Evolutionary conservation across 228 moss, liverwort and hornwort genomes (phyloP).

Genomic region (Sphagnum magellanicum): DNA sequence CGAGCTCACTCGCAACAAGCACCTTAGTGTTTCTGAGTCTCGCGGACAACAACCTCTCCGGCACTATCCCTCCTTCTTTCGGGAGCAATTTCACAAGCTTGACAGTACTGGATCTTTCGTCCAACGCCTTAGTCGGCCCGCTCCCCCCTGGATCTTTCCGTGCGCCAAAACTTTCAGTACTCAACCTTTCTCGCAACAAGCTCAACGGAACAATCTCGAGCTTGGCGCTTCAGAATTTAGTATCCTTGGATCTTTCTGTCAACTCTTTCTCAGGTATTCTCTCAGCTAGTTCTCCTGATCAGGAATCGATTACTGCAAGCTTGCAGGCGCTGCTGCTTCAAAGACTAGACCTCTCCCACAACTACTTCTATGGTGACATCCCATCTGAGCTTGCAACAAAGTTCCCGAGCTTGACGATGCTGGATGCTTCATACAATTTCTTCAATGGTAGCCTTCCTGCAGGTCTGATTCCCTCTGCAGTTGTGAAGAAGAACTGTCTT

Average conservation of each 20-base stretch:
- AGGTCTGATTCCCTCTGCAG: constrained; percentile 34
- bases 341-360: constrained; percentile 45
- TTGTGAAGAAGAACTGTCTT: constrained; percentile 74
- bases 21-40: constrained; percentile 39
- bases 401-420: constrained; percentile 19
- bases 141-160: constrained; percentile 53
- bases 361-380: constrained; percentile 56
- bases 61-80: constrained; percentile 46
- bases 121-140: constrained; percentile 45
- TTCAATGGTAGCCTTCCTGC: constrained; percentile 66
- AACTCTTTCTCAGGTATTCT: constrained; percentile 53
- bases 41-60: constrained; percentile 40
- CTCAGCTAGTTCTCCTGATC: neutral
- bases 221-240: constrained; percentile 43
- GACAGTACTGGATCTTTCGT: constrained; percentile 54
- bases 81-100: constrained; percentile 32
- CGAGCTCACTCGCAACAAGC: constrained; percentile 27
- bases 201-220: constrained; percentile 39
- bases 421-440: constrained; percentile 73
- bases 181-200: constrained; percentile 70
- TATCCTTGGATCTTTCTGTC: constrained; percentile 44
- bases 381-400: constrained; percentile 17
- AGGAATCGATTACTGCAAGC: constrained; percentile 27
- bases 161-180: constrained; percentile 26
- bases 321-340: constrained; percentile 17